Conservation (phyloP, 148 eudicot genomes). For the Agrostemma githago region DNA sequence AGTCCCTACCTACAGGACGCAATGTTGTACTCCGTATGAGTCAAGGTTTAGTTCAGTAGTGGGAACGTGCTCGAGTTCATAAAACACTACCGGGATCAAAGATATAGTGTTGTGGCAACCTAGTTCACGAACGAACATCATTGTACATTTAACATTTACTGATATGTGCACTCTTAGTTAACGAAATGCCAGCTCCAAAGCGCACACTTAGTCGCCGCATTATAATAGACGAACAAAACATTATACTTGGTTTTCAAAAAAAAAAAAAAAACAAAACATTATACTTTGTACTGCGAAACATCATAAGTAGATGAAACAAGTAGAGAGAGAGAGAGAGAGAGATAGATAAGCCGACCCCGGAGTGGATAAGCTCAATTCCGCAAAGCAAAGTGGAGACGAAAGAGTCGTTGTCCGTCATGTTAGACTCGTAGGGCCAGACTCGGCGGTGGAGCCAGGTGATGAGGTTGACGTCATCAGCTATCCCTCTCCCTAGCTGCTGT, state of each 20-base stretch:
- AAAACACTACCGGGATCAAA: background rate
- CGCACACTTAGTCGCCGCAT: too few relatives aligned
- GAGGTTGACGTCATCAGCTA: conserved; percentile 89
- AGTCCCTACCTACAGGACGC: too few relatives aligned
- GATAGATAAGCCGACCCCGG: conserved; percentile 43
- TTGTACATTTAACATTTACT: background rate
- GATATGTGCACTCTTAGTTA: too few relatives aligned
- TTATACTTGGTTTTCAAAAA: too few relatives aligned
- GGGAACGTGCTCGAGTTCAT: too few relatives aligned
- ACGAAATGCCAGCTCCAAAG: background rate
- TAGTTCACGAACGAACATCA: background rate
- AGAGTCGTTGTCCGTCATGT: conserved; percentile 72
- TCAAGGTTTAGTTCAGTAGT: background rate
- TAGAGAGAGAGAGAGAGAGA: too few relatives aligned
- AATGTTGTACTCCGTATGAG: background rate
- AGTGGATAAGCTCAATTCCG: conserved; percentile 90
- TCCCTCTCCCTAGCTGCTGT: conserved; percentile 83
- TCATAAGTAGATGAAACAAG: too few relatives aligned
- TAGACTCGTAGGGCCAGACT: conserved; percentile 91
- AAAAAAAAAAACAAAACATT: too few relatives aligned
- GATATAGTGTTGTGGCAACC: background rate
- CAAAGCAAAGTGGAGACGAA: conserved; percentile 81
- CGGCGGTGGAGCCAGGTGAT: conserved; percentile 85
- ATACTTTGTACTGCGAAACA: too few relatives aligned
- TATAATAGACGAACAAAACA: too few relatives aligned